A percentile compares a stretch with the other conserved stretches of the same genome.
phyloP scores from a whole-genome alignment of 129 eudicot genomes.

The Tanacetum coccineum region DNA sequence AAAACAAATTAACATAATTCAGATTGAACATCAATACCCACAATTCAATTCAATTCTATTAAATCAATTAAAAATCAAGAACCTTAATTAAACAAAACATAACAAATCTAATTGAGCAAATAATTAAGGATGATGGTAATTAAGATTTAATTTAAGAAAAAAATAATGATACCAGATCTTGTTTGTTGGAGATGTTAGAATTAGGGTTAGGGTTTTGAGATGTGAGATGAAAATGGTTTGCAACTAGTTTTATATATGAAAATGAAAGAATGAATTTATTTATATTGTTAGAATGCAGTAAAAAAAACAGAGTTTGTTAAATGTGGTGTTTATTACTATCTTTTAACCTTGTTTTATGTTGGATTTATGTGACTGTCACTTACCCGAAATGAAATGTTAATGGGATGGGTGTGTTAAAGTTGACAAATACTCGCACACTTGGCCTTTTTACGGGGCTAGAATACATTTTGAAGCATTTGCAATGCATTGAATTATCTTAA shows the following conservation, averaged over 20 bases:
- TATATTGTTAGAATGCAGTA: too few species aligned
- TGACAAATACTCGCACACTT: too few species aligned
- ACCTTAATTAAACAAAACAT: constrained; percentile 17
- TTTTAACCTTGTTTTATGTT: too few species aligned
- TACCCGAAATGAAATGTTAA: too few species aligned
- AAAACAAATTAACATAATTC: constrained; percentile 19
- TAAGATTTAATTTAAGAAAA: constrained; percentile 18
- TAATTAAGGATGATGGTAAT: too few species aligned
- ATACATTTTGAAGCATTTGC: too few species aligned
- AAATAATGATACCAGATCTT: constrained; percentile 50
- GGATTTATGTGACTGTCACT: too few species aligned
- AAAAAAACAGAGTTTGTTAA: too few species aligned
- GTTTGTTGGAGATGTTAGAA: constrained; percentile 16
- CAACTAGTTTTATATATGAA: constrained; percentile 14
- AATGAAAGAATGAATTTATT: constrained; percentile 24
- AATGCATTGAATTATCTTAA: too few species aligned
- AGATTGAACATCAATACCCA: constrained; percentile 22
- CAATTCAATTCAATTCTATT: constrained; percentile 16
- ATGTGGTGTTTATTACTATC: too few species aligned
- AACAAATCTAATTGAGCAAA: constrained; percentile 18
- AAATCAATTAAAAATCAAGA: constrained; percentile 16
- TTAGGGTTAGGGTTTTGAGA: constrained; percentile 66
- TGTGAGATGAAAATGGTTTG: constrained; percentile 47
- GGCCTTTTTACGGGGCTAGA: too few species aligned
- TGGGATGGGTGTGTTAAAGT: too few species aligned